Base-by-base conservation (phyloP, 306 rosid genomes). In the Begonia peltatifolia region DNA sequence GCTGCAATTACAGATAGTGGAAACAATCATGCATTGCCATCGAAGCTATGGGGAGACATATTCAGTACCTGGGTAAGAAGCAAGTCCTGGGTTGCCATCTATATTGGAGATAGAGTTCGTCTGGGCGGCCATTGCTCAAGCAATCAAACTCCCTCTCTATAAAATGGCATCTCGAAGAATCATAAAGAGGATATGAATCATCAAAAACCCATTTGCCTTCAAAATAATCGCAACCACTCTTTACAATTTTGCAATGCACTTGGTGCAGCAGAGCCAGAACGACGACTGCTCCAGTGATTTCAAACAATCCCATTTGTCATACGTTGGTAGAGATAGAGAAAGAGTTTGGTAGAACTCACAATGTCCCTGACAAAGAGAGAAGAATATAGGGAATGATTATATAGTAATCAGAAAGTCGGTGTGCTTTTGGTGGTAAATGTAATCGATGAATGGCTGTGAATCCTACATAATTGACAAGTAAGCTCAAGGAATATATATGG, bases 11-110 rank as follows among this genome's bases (percentile, higher is more conserved):
- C 14, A n/a, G 12, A 22, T 1, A 11, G 11, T 17, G 22, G 15
- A 47, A 3, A 3, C 5, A 51, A 16, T 20, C 23, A 20, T 20
- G 23, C 23, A 30, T 1, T 46, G 6, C 14, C 9, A 11, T n/a
- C 2, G 14, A 9, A 50, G 11, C 0, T 23, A 30, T 10, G 4
- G 23, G 18, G 7, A 15, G 7, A 3, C 6, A 7, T 11, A 41
- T 2, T 47, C 20, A 22, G 53, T 47, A 83, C 96, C 94, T 76
- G 13, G 87, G 76, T 57, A 84, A 64, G 64, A 62, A 59, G 70
- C 96, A 87, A 16, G 52, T 57, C 7, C 57, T 9, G 9, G 96
- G 94, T 13, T 87, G 84, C 96, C 96, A 87, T 60, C 84, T 65
- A 50, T 74, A 79, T 17, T 77, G 71, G 66, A 76, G 92, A 58